phyloP scores from a whole-genome alignment of 257 asterid genomes.

The Nyctanthes arbortristis region DNA sequence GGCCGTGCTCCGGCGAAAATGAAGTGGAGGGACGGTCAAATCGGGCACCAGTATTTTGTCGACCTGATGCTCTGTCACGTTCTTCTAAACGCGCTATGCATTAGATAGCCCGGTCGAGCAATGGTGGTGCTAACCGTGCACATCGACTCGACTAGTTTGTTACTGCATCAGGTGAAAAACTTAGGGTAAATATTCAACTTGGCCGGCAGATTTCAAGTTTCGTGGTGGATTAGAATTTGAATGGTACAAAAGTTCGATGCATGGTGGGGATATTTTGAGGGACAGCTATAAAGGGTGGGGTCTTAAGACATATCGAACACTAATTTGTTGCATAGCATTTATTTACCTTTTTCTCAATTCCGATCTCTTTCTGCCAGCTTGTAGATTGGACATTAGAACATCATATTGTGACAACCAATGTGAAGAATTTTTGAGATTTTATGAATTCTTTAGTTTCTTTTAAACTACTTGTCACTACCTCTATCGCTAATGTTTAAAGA shows the following conservation, averaged over 20 bases:
- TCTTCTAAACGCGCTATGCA: conserved; percentile 58
- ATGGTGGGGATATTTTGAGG: conserved; percentile 4
- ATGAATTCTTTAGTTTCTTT: background rate
- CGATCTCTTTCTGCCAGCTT: conserved; percentile 13
- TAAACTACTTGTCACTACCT: no score
- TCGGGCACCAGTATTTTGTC: conserved; percentile 91
- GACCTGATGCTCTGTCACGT: conserved; percentile 95
- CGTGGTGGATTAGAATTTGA: background rate
- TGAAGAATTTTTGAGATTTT: background rate
- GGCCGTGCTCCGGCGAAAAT: conserved; percentile 81
- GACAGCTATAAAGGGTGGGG: conserved; percentile 3
- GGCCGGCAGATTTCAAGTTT: background rate
- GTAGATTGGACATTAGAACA: conserved; percentile 11
- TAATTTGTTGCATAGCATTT: conserved; percentile 13
- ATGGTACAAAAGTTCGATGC: no score
- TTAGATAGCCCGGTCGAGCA: conserved; percentile 14
- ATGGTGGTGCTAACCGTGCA: no score
- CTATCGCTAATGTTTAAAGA: no score
- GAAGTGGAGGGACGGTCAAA: conserved; percentile 83
- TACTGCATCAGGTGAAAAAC: background rate
- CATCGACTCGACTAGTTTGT: no score
- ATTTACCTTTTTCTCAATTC: conserved; percentile 14
- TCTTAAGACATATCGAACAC: background rate
- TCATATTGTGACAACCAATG: conserved; percentile 2
- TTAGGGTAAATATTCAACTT: background rate